Evolutionary conservation across 345 rosid genomes (phyloP), one percentile per base, ranked within the genome.

Genomic region (Aegle marmelos): DNA sequence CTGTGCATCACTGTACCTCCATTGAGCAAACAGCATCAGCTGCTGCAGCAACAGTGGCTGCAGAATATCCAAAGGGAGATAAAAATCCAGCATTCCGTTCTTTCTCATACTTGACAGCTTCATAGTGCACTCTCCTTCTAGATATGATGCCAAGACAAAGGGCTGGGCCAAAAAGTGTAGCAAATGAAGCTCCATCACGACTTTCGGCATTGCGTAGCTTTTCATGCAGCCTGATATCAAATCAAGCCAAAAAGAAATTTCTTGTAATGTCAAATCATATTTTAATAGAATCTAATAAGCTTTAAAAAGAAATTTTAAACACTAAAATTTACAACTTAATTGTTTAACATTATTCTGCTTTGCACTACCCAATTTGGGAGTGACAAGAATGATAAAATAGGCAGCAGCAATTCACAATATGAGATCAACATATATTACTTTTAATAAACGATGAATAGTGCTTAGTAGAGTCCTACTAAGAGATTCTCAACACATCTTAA

Each of bases 11-110:
- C 37, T 17, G 9, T 88, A 93, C 98, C 98, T 95, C 98, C 92
- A 88, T 86, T 73, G 97, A 93, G 87, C 93, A 81, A 64, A 90
- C 93, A 73, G 89, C 82, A 78, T 90, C 87, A 70, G 87, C 88
- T 37, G 92, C 91, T 34, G 98, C 93, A 78, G 93, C 84, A 73
- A 91, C 87, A 58, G 93, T 88, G 56, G 80, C 77, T 30, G 91
- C 85, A 80, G 98, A 95, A 82, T 89, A 93, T 82, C 98, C 98
- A 80, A 95, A 93, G 14, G 97, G 95, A 74, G 98, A 95, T n/a
- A 90, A 71, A 80, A 90, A 89, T 78, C 98, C 98, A 78, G 87
- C 95, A 85, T 93, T 93, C 60, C 93, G 77, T 88, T 95, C 97
- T 83, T 89, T 93, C 79, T 90, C 98, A n/a, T 91, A 95, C 77